Base-by-base conservation (phyloP, 176 grass and related monocot genomes). In the Zea luxurians region DNA sequence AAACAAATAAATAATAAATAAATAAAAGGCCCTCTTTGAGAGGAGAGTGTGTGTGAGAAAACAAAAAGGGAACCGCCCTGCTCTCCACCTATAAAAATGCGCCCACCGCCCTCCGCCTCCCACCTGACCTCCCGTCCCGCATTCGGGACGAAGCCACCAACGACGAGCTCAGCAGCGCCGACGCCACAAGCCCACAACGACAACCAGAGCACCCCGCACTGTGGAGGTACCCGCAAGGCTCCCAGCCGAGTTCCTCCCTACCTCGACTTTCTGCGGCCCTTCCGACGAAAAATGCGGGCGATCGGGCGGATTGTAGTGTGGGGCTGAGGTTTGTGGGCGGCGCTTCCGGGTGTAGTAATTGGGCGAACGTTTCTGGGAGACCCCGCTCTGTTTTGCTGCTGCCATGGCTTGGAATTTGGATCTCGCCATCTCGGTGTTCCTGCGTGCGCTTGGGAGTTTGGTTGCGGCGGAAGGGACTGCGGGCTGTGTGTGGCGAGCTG, bases 131-230 rank as follows among this genome's bases (percentile, higher is more conserved):
- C 79, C 54, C 49, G 6, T 18, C 53, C 46, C 46, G 48, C 62
- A 13, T 55, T 54, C 36, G 59, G 70, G 75, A 47, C 84, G 77
- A 72, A 84, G 66, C 75, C 83, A 48, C 75, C 83, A 48, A 78
- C 69, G 46, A 61, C 48, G 76, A 66, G 71, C 35, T 58, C 73
- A 75, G 63, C 84, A 68, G 64, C 80, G 18, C 48, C 61, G 70
- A 6, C 61, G 76, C 70, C 77, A 61, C n/a, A n/a, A n/a, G n/a
- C n/a, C n/a, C n/a, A n/a, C 70, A 10, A 49, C 27, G 48, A 15
- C 4, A 73, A 27, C 27, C 27, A 27, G 27, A 27, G 50, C 11
- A 5, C 45, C 46, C 11, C 8, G 61, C 21, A 12, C 44, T 27
- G 64, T 50, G 15, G 37, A 86, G 84, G 84, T 69, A 78, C 8